Evolutionary conservation across 352 stramenopile species (phyloP).

Genomic region (Lagenidium giganteum): DNA sequence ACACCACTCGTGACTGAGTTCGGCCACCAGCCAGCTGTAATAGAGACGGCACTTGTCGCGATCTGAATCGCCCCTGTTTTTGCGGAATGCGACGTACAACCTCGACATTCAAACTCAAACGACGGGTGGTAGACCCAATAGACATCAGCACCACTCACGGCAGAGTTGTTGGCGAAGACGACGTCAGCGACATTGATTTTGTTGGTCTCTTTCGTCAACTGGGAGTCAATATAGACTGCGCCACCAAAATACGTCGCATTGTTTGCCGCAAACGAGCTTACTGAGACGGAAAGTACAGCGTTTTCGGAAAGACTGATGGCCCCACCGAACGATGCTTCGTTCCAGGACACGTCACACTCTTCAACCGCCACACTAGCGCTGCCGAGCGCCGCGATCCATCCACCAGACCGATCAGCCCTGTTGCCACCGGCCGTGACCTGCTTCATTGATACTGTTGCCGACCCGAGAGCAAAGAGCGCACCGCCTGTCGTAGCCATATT

Average conservation of each 20-base stretch:
- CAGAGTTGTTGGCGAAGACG: constrained; percentile 31
- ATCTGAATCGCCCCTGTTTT: constrained; percentile 1
- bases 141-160: constrained; percentile 34
- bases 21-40: constrained; percentile 56
- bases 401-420: constrained; percentile 36
- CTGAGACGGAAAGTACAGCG: constrained; percentile 17
- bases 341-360: constrained; percentile 17
- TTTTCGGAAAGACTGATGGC: constrained; percentile 37
- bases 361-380: constrained; percentile 16
- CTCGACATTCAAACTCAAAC: constrained; percentile 29
- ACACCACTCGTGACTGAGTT: constrained; percentile 54
- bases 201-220: constrained; percentile 2
- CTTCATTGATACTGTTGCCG: constrained; percentile 17
- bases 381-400: constrained; percentile 26
- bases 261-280: constrained; percentile 33
- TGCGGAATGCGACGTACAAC: constrained; percentile 18
- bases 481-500: constrained; percentile 47
- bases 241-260: constrained; percentile 42
- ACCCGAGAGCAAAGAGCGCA: constrained; percentile 37
- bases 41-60: constrained; percentile 32
- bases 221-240: constrained; percentile 44
- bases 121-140: constrained; percentile 55
- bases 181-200: constrained; percentile 1
- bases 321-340: constrained; percentile 43
- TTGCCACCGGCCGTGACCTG: constrained; percentile 17